Conservation (phyloP, 768 basidiomycete genomes). For the Podaxis carcinomalis region DNA sequence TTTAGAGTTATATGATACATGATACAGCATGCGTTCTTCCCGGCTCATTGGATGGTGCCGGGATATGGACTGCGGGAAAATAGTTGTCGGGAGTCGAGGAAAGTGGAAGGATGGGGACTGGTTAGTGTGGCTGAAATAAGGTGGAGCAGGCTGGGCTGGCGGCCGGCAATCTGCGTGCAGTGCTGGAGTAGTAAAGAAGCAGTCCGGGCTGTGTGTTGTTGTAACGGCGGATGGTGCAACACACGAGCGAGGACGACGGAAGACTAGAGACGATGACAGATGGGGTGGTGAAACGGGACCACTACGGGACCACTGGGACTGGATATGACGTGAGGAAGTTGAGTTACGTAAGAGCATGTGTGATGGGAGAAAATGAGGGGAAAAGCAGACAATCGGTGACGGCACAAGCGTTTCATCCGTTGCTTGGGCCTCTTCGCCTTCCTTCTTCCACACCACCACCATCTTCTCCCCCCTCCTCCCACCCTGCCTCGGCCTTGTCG, state of each 20-base stretch:
- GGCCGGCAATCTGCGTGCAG: neutral
- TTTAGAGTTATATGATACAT: neutral
- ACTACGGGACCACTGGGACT: neutral
- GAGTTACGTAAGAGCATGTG: constrained; percentile 21
- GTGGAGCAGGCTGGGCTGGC: neutral
- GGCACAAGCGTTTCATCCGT: neutral
- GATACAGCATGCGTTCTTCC: neutral
- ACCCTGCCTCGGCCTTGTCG: constrained; percentile 16
- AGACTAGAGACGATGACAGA: neutral
- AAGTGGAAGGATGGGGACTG: too few species aligned
- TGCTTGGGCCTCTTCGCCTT: constrained; percentile 9
- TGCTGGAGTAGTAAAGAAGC: neutral
- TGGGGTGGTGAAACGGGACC: neutral
- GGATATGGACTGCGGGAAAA: too few species aligned
- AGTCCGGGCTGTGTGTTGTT: neutral
- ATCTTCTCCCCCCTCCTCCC: constrained; percentile 16
- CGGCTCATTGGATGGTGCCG: neutral
- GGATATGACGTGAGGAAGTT: neutral
- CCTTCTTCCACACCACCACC: constrained; percentile 18
- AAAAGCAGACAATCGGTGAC: neutral
- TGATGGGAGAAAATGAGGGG: constrained; percentile 1
- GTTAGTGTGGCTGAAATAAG: too few species aligned
- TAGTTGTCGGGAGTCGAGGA: too few species aligned
- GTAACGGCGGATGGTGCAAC: neutral
- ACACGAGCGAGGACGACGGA: neutral